Evolutionary conservation across 345 rosid species (phyloP), one percentile per base, ranked within the genome.

Genomic region (Moricandia arvensis): DNA sequence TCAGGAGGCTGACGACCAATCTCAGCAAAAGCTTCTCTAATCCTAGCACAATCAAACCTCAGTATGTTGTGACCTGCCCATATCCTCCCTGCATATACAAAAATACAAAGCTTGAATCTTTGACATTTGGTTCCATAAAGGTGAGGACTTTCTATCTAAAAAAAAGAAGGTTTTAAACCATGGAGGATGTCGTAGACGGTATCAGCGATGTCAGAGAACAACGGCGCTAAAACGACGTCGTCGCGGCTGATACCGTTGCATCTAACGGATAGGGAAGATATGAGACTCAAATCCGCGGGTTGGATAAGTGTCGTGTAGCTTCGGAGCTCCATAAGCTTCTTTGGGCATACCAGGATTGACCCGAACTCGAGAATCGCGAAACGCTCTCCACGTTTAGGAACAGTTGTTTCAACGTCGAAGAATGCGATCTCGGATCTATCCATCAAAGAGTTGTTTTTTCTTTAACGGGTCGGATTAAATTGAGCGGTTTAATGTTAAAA

Each of bases 51-150:
- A 84, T 92, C 99, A 80, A 94, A 94, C 83, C 87, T 86, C 79
- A 79, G 12, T 73, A 94, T 94, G 74, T 91, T 94, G 75, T 94
- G 98, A 2, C 98, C 97, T 30, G 97, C 98, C 98, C 97, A 94
- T 49, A 94, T 86, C 79, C 98, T 86, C 69, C 94, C 97, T 93
- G 72, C 47, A 72, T 54, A 4, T 11, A 61, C 8, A 16, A 10
- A 16, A 30, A 37, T 2, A 2, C 8, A 8, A 16, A 59, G 61
- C 61, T 15, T 47, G n/a, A 49, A 49, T 47, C 68, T 68, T 60
- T 29, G 35, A 26, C 38, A 34, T 53, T 71, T 29, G 47, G 13
- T 30, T 21, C 24, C 47, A n/a, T 5, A 35, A 63, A 12, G 59
- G 7, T 43, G 0, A 57, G 0, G 47, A 65, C 43, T 37, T 73